A percentile compares a stretch with the other conserved stretches of the same genome.
These are phyloP conservation scores for Orbilia blumenaviensis DNA, from an alignment of 2,329 filamentous ascomycete species.

Conservation along the genomic window DNA sequence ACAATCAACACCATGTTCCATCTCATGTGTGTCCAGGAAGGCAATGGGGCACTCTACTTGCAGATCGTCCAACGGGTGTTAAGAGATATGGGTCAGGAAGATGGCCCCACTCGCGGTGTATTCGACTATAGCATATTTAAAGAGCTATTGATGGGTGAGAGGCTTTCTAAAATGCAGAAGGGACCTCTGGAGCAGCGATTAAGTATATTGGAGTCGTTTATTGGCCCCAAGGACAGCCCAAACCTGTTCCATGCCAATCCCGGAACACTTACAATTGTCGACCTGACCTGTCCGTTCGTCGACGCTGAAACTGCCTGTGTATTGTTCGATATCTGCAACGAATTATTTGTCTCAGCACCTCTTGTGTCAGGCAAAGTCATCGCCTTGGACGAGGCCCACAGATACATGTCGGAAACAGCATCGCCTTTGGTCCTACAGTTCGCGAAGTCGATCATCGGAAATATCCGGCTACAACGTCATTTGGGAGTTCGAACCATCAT, in stretches of 20 bases:
- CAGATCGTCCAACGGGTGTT: conserved; percentile 55
- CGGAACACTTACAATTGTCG: conserved; percentile 72
- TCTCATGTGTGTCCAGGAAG: conserved; percentile 56
- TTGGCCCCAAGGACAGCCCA: conserved; percentile 48
- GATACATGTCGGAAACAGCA: conserved; percentile 62
- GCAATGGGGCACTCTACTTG: conserved; percentile 56
- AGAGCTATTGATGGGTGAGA: conserved; percentile 30
- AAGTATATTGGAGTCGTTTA: conserved; percentile 57
- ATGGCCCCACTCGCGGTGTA: neutral
- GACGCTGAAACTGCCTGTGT: conserved; percentile 73
- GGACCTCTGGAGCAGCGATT: conserved; percentile 55
- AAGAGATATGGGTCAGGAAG: conserved; percentile 56
- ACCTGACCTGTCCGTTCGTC: conserved; percentile 77
- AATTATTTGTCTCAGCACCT: conserved; percentile 70
- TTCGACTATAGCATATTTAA: conserved; percentile 57
- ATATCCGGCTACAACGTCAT: conserved; percentile 78
- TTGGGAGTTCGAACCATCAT: conserved; percentile 73
- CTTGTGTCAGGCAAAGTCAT: conserved; percentile 64
- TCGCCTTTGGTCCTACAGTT: conserved; percentile 69
- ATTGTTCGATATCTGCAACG: conserved; percentile 76
- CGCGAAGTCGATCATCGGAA: conserved; percentile 70
- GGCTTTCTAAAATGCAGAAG: conserved; percentile 50
- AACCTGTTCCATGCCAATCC: conserved; percentile 58
- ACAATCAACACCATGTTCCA: conserved; percentile 56
- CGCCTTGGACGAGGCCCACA: conserved; percentile 80